Evolutionary conservation across 116 monocot genomes (phyloP).

Genomic region (Papilionanthe hybrid): DNA sequence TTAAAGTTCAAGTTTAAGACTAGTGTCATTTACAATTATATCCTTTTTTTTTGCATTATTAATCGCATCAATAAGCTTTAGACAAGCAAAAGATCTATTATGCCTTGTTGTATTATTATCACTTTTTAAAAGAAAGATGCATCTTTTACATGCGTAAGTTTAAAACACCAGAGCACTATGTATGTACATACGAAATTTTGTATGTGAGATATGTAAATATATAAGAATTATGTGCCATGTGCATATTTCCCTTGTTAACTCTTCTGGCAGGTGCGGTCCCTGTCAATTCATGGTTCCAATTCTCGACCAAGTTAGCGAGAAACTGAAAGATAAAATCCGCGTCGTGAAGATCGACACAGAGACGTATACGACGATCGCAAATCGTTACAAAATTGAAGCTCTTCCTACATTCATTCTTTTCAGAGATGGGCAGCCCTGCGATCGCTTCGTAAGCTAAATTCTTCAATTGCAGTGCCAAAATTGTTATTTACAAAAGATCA

Average conservation of each 20-base stretch:
- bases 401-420: constrained; percentile 92
- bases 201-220: no score
- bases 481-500: no score
- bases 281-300: constrained; percentile 90
- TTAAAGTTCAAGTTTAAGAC: not conserved
- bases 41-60: not conserved
- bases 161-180: no score
- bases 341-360: constrained; percentile 92
- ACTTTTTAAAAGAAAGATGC: no score
- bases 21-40: not conserved
- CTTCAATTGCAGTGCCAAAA: no score
- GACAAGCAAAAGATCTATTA: no score
- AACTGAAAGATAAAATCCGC: constrained; percentile 57
- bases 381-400: constrained; percentile 63
- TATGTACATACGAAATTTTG: no score
- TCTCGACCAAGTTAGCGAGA: constrained; percentile 66
- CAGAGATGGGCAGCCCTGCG: constrained; percentile 70
- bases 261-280: constrained; percentile 74
- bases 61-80: no score
- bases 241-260: not conserved
- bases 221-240: no score
- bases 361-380: constrained; percentile 66
- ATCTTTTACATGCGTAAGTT: no score
- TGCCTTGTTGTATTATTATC: no score
- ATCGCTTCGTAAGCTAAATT: constrained; percentile 78